Percentiles rank a stretch among this genome's conserved stretches.
Evolutionary conservation across 371 early-diverging fungal genomes (phyloP).

Genomic region (Syncephalastrum monosporum): DNA sequence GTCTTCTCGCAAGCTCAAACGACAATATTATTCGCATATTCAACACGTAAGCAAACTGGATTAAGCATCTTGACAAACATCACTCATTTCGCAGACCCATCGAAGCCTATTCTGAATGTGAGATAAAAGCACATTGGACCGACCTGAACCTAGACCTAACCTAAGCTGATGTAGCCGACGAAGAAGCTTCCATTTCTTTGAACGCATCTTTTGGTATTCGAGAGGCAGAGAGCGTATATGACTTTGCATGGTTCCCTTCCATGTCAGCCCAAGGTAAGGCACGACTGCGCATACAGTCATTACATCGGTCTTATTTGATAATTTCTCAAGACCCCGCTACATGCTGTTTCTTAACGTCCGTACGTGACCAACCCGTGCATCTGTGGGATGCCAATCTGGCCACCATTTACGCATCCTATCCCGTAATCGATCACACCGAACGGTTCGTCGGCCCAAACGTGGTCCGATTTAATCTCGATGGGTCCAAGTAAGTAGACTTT

Average conservation of each 20-base stretch:
- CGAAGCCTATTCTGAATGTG: slow-evolving; percentile 12
- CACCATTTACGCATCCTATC: slow-evolving; percentile 57
- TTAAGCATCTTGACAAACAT: not conserved
- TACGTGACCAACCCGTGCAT: slow-evolving; percentile 69
- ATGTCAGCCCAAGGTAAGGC: slow-evolving; percentile 59
- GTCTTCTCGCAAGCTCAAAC: slow-evolving; percentile 58
- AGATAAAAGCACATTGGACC: not conserved
- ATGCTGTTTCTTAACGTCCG: slow-evolving; percentile 64
- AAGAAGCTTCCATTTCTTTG: slow-evolving; percentile 8
- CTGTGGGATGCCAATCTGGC: slow-evolving; percentile 59
- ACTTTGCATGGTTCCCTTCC: slow-evolving; percentile 67
- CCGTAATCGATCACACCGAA: slow-evolving; percentile 65
- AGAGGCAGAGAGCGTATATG: slow-evolving; percentile 64
- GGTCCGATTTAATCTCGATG: slow-evolving; percentile 62
- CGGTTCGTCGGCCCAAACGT: slow-evolving; percentile 64
- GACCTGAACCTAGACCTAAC: not conserved
- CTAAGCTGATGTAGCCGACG: too few relatives aligned
- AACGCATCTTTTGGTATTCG: slow-evolving; percentile 38
- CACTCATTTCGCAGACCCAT: slow-evolving; percentile 11
- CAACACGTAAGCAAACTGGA: slow-evolving; percentile 37
- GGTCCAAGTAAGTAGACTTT: slow-evolving; percentile 53
- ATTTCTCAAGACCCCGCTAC: slow-evolving; percentile 52
- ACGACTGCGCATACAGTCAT: not conserved
- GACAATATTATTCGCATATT: slow-evolving; percentile 61
- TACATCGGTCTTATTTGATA: not conserved